Conservation (phyloP, 371 early-diverging fungal species). For the Syncephalis plumigaleata region DNA sequence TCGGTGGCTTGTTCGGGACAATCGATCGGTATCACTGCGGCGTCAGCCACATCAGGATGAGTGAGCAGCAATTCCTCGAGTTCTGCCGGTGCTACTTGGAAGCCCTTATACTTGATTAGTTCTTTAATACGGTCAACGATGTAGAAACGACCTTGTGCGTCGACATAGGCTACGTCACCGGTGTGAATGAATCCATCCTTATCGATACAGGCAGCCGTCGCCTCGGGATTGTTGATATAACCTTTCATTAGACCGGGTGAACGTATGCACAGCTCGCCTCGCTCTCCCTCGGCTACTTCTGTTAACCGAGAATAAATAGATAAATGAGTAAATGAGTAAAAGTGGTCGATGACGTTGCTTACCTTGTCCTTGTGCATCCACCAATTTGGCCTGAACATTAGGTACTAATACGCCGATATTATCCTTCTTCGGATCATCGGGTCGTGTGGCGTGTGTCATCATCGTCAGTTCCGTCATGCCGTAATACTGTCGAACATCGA, state of each 20-base stretch:
- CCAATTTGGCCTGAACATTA: conserved; percentile 12
- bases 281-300: conserved; percentile 18
- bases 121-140: conserved; percentile 61
- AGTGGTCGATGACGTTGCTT: too few relatives aligned
- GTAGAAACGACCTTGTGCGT: conserved; percentile 30
- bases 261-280: conserved; percentile 57
- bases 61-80: conserved; percentile 55
- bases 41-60: conserved; percentile 46
- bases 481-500: conserved; percentile 3
- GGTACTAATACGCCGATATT: conserved; percentile 1
- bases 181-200: conserved; percentile 58
- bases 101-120: conserved; percentile 60
- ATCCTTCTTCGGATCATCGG: not conserved
- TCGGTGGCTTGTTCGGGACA: conserved; percentile 37
- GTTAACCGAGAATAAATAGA: too few relatives aligned
- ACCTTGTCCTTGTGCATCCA: not conserved
- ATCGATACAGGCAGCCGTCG: conserved; percentile 48
- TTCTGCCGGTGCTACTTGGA: conserved; percentile 59
- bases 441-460: not conserved
- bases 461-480: conserved; percentile 3
- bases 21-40: conserved; percentile 32
- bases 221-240: conserved; percentile 43
- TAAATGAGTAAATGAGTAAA: too few relatives aligned
- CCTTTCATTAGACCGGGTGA: conserved; percentile 55
- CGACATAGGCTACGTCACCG: conserved; percentile 64